Conservation (phyloP, 1,284 basidiomycete genomes). For the Naganishia sp. region DNA sequence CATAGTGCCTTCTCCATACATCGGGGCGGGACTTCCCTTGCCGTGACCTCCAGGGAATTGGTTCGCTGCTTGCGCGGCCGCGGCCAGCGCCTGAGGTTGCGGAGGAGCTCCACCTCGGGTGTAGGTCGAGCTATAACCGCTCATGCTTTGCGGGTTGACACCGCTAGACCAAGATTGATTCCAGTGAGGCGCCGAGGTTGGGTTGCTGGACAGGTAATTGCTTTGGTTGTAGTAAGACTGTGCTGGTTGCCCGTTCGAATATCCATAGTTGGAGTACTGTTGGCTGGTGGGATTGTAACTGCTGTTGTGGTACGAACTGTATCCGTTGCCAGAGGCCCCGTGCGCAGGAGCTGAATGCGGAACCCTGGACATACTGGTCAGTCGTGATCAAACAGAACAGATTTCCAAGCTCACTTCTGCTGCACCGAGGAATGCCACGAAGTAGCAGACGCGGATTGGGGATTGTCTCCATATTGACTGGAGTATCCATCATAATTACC, state of each 20-base stretch:
- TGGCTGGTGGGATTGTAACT: constrained; percentile 9
- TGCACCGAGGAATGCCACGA: constrained; percentile 11
- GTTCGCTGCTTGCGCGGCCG: constrained; percentile 14
- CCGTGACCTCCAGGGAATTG: constrained; percentile 9
- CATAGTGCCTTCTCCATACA: constrained; percentile 22
- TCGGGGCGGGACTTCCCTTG: constrained; percentile 4
- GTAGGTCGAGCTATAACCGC: constrained; percentile 18
- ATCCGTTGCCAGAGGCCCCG: constrained; percentile 2
- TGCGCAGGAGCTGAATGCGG: constrained; percentile 15
- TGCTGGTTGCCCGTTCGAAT: constrained; percentile 18
- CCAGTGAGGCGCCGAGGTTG: constrained; percentile 6
- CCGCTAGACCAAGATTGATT: constrained; percentile 20
- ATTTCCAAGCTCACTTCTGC: constrained; percentile 12
- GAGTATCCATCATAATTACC: constrained; percentile 14
- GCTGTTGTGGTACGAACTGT: constrained; percentile 13
- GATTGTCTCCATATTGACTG: constrained; percentile 11
- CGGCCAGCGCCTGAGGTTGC: constrained; percentile 19
- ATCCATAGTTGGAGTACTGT: constrained; percentile 22
- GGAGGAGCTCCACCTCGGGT: constrained; percentile 1
- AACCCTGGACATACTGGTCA: neutral
- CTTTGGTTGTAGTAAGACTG: constrained; percentile 20
- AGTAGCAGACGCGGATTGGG: constrained; percentile 8
- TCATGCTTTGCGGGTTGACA: constrained; percentile 23
- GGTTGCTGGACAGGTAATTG: constrained; percentile 11
- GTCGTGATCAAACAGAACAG: no score